Evolutionary conservation across 768 basidiomycete species (phyloP).

Genomic region (Serendipita indica): DNA sequence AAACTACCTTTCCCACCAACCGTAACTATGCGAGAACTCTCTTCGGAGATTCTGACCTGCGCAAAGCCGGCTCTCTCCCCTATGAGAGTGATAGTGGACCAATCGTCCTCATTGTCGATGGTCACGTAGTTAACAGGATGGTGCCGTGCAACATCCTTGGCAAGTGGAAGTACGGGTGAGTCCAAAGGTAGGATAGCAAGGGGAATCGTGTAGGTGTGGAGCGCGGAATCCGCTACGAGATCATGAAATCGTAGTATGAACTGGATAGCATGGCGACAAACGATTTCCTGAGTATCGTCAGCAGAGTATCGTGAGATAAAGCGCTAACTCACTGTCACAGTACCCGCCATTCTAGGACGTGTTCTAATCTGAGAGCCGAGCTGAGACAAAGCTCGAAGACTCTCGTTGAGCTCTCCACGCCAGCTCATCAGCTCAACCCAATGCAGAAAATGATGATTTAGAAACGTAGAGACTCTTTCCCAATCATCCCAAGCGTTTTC

Average conservation of each 20-base stretch:
- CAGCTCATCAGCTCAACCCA: conserved; percentile 9
- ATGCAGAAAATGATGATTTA: neutral
- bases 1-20: neutral
- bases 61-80: too few species aligned
- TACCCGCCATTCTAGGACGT: neutral
- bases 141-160: too few species aligned
- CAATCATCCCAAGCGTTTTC: neutral
- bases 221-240: neutral
- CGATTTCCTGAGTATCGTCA: neutral
- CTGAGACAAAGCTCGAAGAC: neutral
- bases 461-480: neutral
- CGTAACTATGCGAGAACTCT: neutral
- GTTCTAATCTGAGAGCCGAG: neutral
- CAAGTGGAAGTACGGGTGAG: too few species aligned
- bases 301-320: neutral
- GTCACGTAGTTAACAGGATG: too few species aligned
- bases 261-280: neutral
- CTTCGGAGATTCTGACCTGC: too few species aligned
- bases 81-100: too few species aligned
- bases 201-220: neutral
- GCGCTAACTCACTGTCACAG: neutral
- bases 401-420: neutral
- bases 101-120: too few species aligned
- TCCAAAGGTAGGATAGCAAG: neutral
- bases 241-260: neutral